Percentiles rank a stretch among this genome's conserved stretches.
phyloP scores from a whole-genome alignment of 345 rosid species.

The Bruguiera sexangula region DNA sequence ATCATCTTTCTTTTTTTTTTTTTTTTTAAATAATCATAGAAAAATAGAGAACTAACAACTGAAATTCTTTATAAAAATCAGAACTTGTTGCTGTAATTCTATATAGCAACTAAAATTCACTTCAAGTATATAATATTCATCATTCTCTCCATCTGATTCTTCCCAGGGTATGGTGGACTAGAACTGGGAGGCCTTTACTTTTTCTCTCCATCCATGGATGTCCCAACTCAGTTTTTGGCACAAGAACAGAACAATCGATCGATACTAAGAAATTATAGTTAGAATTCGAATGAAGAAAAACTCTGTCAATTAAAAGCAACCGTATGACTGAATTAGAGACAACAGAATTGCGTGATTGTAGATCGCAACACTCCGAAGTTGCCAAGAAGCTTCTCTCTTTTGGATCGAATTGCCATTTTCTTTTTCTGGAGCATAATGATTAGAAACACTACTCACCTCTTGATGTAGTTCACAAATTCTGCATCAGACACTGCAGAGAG shows the following conservation, averaged over 20 bases:
- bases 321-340: conserved; percentile 17
- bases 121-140: conserved; percentile 1
- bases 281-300: conserved; percentile 32
- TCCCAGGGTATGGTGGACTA: no score
- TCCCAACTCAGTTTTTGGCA: conserved; percentile 34
- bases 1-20: neutral
- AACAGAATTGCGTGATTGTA: conserved; percentile 28
- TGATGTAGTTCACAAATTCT: conserved; percentile 39
- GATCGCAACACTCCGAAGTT: conserved; percentile 36
- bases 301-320: conserved; percentile 24
- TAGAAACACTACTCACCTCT: conserved; percentile 25
- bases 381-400: conserved; percentile 41
- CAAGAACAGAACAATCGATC: conserved; percentile 12
- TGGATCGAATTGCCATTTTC: conserved; percentile 22
- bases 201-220: conserved; percentile 13
- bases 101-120: neutral
- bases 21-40: neutral
- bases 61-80: neutral
- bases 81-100: neutral
- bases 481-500: conserved; percentile 73
- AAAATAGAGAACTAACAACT: neutral
- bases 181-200: neutral
- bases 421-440: neutral
- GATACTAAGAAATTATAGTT: conserved; percentile 40
- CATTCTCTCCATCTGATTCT: no score